Conservation (phyloP, 2,329 filamentous ascomycete genomes). For the Bipolaris gigantea region DNA sequence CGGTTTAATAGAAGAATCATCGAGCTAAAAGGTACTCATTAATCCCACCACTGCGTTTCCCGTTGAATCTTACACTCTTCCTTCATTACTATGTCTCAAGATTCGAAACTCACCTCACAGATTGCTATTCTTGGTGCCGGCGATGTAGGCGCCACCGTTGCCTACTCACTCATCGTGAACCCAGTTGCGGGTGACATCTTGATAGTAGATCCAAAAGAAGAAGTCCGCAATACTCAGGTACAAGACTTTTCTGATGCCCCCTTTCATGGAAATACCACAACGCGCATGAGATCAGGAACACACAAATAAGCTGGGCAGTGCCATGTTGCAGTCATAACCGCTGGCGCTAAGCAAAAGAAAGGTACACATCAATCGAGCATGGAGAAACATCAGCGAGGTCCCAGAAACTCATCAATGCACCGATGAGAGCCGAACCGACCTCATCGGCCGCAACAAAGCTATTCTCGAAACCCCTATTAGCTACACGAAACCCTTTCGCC, state of each 20-base stretch:
- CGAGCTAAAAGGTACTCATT: background rate
- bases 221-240: slow-evolving; percentile 25
- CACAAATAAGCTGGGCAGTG: slow-evolving; percentile 29
- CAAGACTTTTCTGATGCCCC: slow-evolving; percentile 23
- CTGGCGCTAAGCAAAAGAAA: slow-evolving; percentile 26
- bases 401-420: background rate
- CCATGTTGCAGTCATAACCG: slow-evolving; percentile 27
- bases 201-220: slow-evolving; percentile 26
- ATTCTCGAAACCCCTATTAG: slow-evolving; percentile 23
- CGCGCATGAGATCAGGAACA: slow-evolving; percentile 21
- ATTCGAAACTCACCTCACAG: slow-evolving; percentile 22
- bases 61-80: background rate
- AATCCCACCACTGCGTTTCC: background rate
- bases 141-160: slow-evolving; percentile 28
- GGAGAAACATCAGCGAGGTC: background rate
- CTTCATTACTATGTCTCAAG: slow-evolving; percentile 9
- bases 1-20: slow-evolving; percentile 1
- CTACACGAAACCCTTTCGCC: slow-evolving; percentile 25
- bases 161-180: slow-evolving; percentile 30
- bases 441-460: slow-evolving; percentile 26
- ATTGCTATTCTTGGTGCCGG: slow-evolving; percentile 30
- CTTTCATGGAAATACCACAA: slow-evolving; percentile 24
- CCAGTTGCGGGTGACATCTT: slow-evolving; percentile 23
- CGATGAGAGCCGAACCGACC: slow-evolving; percentile 27
- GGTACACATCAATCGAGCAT: slow-evolving; percentile 2